phyloP scores from a whole-genome alignment of 2,329 filamentous ascomycete genomes.

The Rutstroemia sp. region DNA sequence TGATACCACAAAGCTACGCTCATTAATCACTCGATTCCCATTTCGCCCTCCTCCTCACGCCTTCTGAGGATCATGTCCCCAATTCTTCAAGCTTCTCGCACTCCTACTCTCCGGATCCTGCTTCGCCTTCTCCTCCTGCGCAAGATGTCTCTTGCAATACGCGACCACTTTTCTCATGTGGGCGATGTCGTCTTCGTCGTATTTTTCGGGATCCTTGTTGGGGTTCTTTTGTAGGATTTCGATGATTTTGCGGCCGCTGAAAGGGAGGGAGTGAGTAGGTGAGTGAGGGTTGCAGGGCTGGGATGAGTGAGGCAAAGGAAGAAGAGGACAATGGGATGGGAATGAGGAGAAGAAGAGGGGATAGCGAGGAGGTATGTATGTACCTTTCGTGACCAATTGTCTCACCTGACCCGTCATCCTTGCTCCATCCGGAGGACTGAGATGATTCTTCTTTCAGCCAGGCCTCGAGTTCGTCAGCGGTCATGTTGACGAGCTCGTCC shows the following conservation, averaged over 20 bases:
- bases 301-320: no score
- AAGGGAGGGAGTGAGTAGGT: no score
- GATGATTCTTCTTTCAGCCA: constrained; percentile 57
- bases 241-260: no score
- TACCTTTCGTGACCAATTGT: constrained; percentile 55
- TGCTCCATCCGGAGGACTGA: constrained; percentile 50
- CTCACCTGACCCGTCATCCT: constrained; percentile 50
- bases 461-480: constrained; percentile 48
- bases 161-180: constrained; percentile 58
- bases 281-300: no score
- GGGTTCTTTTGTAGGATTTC: no score
- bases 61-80: constrained; percentile 49
- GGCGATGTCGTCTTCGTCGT: constrained; percentile 37
- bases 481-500: constrained; percentile 62
- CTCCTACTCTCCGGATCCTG: constrained; percentile 41
- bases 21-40: no score
- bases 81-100: constrained; percentile 56
- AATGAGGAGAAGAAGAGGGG: no score
- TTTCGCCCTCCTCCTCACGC: constrained; percentile 13
- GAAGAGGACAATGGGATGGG: no score
- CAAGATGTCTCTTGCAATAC: constrained; percentile 60
- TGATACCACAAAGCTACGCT: no score
- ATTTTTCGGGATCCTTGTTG: neutral
- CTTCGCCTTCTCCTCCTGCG: constrained; percentile 52
- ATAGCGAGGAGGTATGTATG: no score